These are phyloP conservation scores for Fragilariopsis cylindrus DNA, from an alignment of 108 stramenopile genomes.

Conservation along the genomic window DNA sequence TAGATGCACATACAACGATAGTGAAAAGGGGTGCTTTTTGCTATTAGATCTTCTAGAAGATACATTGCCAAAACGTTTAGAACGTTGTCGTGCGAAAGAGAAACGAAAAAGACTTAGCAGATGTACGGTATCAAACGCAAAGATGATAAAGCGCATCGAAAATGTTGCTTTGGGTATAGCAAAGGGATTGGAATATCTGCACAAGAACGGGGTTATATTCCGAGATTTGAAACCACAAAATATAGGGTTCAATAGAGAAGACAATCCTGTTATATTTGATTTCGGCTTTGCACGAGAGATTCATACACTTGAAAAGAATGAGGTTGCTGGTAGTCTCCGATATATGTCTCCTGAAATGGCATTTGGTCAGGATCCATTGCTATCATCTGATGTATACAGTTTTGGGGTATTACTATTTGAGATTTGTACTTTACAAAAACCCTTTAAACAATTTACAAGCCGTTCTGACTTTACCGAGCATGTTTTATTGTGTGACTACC, in stretches of 20 bases:
- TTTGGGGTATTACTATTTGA: slow-evolving; percentile 59
- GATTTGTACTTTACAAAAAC: slow-evolving; percentile 43
- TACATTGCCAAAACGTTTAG: slow-evolving; percentile 51
- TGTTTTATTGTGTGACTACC: slow-evolving; percentile 38
- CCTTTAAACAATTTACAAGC: slow-evolving; percentile 42
- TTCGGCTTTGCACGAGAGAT: slow-evolving; percentile 58
- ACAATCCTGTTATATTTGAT: slow-evolving; percentile 56
- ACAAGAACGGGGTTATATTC: slow-evolving; percentile 42
- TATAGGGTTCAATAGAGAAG: slow-evolving; percentile 45
- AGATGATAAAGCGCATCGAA: slow-evolving; percentile 24
- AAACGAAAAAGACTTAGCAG: slow-evolving; percentile 1
- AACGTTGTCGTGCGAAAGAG: slow-evolving; percentile 23
- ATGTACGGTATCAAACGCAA: slow-evolving; percentile 2
- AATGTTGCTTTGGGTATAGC: slow-evolving; percentile 46
- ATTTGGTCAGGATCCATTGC: slow-evolving; percentile 33
- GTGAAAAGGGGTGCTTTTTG: slow-evolving; percentile 55
- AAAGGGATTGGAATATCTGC: slow-evolving; percentile 58
- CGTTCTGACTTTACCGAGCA: slow-evolving; percentile 37
- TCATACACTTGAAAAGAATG: slow-evolving; percentile 24
- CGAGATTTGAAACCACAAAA: slow-evolving; percentile 75
- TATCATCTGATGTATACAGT: slow-evolving; percentile 59
- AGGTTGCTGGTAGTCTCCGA: slow-evolving; percentile 53
- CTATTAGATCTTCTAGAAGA: slow-evolving; percentile 59
- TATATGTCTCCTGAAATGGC: slow-evolving; percentile 77
- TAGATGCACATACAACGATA: slow-evolving; percentile 23